phyloP scores from a whole-genome alignment of 768 basidiomycete genomes.

The Exidia glandulosa region DNA sequence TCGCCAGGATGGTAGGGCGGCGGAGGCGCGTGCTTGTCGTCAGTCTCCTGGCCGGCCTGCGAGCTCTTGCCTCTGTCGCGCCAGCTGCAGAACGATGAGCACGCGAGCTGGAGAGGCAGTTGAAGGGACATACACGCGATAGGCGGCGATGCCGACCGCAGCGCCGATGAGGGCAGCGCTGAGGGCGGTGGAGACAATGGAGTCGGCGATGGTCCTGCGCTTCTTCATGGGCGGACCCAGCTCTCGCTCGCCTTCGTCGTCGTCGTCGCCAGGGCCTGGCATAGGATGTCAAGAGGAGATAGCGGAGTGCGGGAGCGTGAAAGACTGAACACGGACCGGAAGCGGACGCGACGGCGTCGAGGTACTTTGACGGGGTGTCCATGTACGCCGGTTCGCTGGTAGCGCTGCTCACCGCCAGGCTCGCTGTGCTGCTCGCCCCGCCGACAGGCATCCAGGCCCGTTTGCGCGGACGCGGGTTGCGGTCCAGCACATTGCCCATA shows the following conservation, averaged over 20 bases:
- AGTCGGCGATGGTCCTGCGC: constrained; percentile 70
- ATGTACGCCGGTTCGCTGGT: constrained; percentile 54
- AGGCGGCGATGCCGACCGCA: constrained; percentile 78
- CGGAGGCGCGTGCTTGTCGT: constrained; percentile 1
- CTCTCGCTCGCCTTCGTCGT: neutral
- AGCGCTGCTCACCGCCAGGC: constrained; percentile 38
- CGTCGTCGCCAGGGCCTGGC: constrained; percentile 38
- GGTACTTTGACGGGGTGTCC: constrained; percentile 55
- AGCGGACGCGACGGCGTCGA: constrained; percentile 17
- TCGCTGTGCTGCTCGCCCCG: constrained; percentile 33
- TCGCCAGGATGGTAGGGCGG: constrained; percentile 24
- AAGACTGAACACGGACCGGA: constrained; percentile 33
- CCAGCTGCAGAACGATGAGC: constrained; percentile 41
- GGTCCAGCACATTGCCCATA: constrained; percentile 9
- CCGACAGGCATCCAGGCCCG: constrained; percentile 69
- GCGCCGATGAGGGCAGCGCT: constrained; percentile 79
- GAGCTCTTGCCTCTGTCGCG: constrained; percentile 59
- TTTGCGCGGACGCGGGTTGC: constrained; percentile 37
- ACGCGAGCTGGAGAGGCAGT: neutral
- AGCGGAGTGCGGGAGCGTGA: constrained; percentile 31
- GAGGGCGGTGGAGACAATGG: constrained; percentile 73
- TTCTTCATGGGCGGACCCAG: constrained; percentile 53
- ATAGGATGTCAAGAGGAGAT: constrained; percentile 1
- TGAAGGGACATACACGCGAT: constrained; percentile 55
- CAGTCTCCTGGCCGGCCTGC: constrained; percentile 32